Conservation (phyloP, 176 grass and related monocot genomes). For the Alopecurus myosuroides region DNA sequence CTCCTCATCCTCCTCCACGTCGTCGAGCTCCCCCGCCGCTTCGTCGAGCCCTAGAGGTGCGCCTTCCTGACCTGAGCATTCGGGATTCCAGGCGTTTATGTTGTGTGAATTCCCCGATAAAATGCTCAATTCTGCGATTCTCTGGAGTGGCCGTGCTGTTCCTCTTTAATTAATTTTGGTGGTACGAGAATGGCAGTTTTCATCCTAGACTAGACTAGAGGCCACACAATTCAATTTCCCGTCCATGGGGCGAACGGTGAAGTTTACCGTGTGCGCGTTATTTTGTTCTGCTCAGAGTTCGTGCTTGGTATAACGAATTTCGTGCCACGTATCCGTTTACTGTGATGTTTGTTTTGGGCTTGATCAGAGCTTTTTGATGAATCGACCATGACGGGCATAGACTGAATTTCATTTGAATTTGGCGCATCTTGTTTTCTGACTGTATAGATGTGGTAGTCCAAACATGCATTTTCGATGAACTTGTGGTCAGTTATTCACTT, state of each 20-base stretch:
- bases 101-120: background rate
- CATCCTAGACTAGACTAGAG: no score
- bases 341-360: background rate
- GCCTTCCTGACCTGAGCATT: background rate
- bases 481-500: background rate
- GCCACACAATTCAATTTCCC: background rate
- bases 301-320: background rate
- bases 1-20: background rate
- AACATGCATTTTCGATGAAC: background rate
- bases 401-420: slow-evolving; percentile 5
- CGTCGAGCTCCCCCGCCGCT: slow-evolving; percentile 10
- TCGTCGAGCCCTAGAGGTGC: slow-evolving; percentile 32
- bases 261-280: background rate
- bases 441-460: background rate
- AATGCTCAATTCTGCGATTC: background rate
- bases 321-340: background rate
- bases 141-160: background rate
- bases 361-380: background rate
- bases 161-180: background rate
- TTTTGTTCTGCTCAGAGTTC: background rate
- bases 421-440: background rate
- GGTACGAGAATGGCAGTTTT: background rate
- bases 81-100: background rate
- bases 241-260: background rate
- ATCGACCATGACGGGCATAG: background rate